A percentile compares a stretch with the other conserved stretches of the same genome.
phyloP scores from a whole-genome alignment of 768 basidiomycete species.

The Coprinopsis marcescibilis region DNA sequence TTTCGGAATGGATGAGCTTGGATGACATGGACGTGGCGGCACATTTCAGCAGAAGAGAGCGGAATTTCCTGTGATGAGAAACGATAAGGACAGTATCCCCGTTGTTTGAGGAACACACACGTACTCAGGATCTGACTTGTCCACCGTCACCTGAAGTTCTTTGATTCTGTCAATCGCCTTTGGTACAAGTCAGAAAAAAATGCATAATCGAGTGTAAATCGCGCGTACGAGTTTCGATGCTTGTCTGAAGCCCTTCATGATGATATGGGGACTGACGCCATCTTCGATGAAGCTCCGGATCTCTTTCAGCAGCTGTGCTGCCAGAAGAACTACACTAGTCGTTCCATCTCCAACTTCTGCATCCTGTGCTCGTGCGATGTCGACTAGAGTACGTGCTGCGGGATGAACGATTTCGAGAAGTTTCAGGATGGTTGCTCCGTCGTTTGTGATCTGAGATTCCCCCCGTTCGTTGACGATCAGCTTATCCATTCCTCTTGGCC shows the following conservation, averaged over 20 bases:
- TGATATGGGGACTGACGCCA: slow-evolving; percentile 94
- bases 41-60: slow-evolving; percentile 89
- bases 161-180: slow-evolving; percentile 85
- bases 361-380: slow-evolving; percentile 97
- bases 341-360: slow-evolving; percentile 99
- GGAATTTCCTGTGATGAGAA: slow-evolving; percentile 64
- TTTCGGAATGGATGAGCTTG: slow-evolving; percentile 97
- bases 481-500: slow-evolving; percentile 98
- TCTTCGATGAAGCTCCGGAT: slow-evolving; percentile 90
- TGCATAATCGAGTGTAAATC: slow-evolving; percentile 6
- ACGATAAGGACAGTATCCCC: slow-evolving; percentile 14
- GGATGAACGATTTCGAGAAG: slow-evolving; percentile 97
- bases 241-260: slow-evolving; percentile 92
- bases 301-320: slow-evolving; percentile 93
- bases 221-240: slow-evolving; percentile 75
- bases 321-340: slow-evolving; percentile 91
- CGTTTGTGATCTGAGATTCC: slow-evolving; percentile 97
- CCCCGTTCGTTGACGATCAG: slow-evolving; percentile 91
- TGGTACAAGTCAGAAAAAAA: slow-evolving; percentile 10
- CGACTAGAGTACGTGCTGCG: slow-evolving; percentile 94
- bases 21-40: slow-evolving; percentile 99
- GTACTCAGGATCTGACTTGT: slow-evolving; percentile 87
- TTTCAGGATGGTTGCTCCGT: slow-evolving; percentile 98
- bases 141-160: slow-evolving; percentile 83
- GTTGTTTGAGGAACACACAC: slow-evolving; percentile 21